Evolutionary conservation across 169 alveolate species (phyloP), one percentile per base, ranked within the genome.

Genomic region (Theileria luwenshuni): DNA sequence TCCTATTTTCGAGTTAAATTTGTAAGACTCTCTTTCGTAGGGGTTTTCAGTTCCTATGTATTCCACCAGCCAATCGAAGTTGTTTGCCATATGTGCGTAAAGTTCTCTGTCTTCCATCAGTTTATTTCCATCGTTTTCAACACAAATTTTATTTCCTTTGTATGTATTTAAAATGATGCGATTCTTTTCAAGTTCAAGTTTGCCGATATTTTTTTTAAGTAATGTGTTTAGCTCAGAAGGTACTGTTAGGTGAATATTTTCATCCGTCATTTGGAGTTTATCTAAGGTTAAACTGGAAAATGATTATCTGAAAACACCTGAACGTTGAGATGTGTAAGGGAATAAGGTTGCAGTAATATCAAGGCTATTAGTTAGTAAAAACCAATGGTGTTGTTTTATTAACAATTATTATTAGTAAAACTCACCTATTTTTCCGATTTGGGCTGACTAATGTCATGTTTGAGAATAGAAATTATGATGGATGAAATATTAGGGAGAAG

Each of bases 41-140:
- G 42, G 43, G 19, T n/a, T 30, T 23, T 62, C 71, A 49, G 30
- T 17, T 0, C 42, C 47, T 43, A 79, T 60, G 12, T 63, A 69
- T 19, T 72, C 84, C 74, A 71, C 12, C 25, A 79, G 48, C 87
- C 87, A 79, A 17, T 6, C n/a, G 7, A 71, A 43, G 42, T 79
- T 51, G 5, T 64, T 32, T 17, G 27, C 25, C 81, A 79, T 79
- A 45, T 45, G 48, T 3, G 35, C 27, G 69, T 79, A 65, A 21
- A 79, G 83, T 19, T 63, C 69, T 56, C 43, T 64, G 1, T 79
- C 83, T 1, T 35, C 63, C 21, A 49, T 49, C 38, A 71, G 13
- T 38, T 17, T 21, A 6, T 25, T 8, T n/a, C 51, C 45, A 45
- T 68, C 1, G 35, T 68, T 15, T 54, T 68, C 51, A 19, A 68